phyloP scores from a whole-genome alignment of 441 rosid species.

The Gossypium davidsonii region DNA sequence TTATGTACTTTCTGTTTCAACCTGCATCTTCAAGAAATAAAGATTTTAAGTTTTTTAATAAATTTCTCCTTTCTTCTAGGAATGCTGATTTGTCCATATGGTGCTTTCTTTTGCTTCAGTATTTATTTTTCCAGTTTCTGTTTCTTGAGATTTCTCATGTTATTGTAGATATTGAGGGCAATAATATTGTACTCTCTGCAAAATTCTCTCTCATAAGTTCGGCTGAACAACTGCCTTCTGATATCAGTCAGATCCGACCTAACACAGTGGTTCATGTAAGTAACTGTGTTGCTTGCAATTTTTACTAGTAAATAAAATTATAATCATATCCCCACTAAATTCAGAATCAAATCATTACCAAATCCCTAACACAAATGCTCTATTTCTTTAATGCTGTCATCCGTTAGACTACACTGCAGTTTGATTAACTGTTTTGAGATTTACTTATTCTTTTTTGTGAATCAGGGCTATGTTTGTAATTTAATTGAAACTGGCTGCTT shows the following conservation, averaged over 20 bases:
- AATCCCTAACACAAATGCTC: background rate
- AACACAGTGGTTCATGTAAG: conserved; percentile 72
- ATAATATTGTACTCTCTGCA: conserved; percentile 72
- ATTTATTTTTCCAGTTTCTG: background rate
- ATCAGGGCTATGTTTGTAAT: conserved; percentile 90
- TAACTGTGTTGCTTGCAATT: conserved; percentile 9
- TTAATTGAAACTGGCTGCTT: conserved; percentile 89
- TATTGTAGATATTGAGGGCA: conserved; percentile 69
- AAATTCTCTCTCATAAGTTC: conserved; percentile 68
- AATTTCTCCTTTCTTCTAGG: background rate
- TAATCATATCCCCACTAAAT: no score
- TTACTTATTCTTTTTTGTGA: conserved; percentile 18
- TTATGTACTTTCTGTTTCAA: background rate
- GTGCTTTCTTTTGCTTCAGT: background rate
- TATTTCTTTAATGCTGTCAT: background rate
- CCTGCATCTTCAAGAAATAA: conserved; percentile 4
- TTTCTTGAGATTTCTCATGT: conserved; percentile 11
- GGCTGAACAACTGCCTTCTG: conserved; percentile 70
- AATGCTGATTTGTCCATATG: background rate
- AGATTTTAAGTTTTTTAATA: background rate
- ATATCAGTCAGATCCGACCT: conserved; percentile 49
- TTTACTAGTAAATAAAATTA: background rate
- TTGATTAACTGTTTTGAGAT: background rate
- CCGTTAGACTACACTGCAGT: background rate
- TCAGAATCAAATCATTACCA: no score